Conservation (phyloP, 2,329 filamentous ascomycete genomes). For the Fusarium bactridioides region DNA sequence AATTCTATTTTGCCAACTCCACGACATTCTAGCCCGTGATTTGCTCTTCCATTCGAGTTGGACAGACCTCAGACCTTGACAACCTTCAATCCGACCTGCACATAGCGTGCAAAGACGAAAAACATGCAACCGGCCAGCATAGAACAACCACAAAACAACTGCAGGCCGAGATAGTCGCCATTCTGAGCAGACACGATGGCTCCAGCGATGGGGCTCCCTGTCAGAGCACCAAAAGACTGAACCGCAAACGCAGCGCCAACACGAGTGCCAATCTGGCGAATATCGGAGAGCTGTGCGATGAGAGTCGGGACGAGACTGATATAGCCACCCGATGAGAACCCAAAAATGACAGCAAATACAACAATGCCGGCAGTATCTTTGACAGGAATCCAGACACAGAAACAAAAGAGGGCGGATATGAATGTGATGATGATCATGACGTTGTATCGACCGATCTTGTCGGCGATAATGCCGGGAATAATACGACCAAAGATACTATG, state of each 20-base stretch:
- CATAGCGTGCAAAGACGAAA: constrained; percentile 45
- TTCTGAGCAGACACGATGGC: constrained; percentile 61
- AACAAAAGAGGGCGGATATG: constrained; percentile 55
- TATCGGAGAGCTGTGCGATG: constrained; percentile 74
- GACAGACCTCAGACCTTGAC: constrained; percentile 43
- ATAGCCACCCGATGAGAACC: constrained; percentile 73
- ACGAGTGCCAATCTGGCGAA: constrained; percentile 73
- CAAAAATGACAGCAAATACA: constrained; percentile 72
- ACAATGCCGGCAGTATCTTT: constrained; percentile 65
- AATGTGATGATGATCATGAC: constrained; percentile 61
- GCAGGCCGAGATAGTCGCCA: constrained; percentile 65
- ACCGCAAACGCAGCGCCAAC: constrained; percentile 70
- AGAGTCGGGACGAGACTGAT: constrained; percentile 69
- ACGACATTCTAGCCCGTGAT: not conserved
- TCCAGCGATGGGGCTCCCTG: constrained; percentile 73
- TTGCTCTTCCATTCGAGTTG: not conserved
- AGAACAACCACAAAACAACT: constrained; percentile 70
- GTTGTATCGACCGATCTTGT: constrained; percentile 56
- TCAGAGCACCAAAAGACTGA: constrained; percentile 69
- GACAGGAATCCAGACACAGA: constrained; percentile 59
- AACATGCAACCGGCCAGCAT: constrained; percentile 45
- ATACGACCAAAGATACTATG: constrained; percentile 60
- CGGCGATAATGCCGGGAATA: constrained; percentile 57
- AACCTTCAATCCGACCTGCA: constrained; percentile 47
- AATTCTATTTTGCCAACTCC: not conserved